Evolutionary conservation across 768 basidiomycete species (phyloP).

Genomic region (Kwoniella botswanensis): DNA sequence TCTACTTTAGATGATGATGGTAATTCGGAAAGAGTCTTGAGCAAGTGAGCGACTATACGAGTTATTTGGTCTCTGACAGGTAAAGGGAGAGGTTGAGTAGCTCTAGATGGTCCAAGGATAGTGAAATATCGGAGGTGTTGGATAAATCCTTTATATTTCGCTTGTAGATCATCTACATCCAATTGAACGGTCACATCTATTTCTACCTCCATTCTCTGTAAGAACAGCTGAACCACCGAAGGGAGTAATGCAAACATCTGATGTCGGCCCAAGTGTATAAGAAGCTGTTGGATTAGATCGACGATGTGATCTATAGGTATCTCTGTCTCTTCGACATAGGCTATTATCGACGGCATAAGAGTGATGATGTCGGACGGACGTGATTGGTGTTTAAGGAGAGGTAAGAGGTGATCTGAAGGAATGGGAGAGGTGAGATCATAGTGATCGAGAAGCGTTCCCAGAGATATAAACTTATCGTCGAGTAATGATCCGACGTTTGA

Average conservation of each 20-base stretch:
- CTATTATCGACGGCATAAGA: slow-evolving; percentile 20
- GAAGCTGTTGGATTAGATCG: not conserved
- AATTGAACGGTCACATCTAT: not conserved
- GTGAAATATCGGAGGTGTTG: slow-evolving; percentile 11
- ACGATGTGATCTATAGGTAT: not conserved
- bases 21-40: slow-evolving; percentile 4
- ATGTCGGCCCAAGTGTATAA: slow-evolving; percentile 21
- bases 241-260: slow-evolving; percentile 26
- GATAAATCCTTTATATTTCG: slow-evolving; percentile 15
- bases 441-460: not conserved
- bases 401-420: not conserved
- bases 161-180: not conserved
- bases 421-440: slow-evolving; percentile 3
- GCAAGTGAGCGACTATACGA: slow-evolving; percentile 2
- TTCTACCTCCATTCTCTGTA: not conserved
- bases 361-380: slow-evolving; percentile 10
- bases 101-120: not conserved
- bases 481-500: not conserved
- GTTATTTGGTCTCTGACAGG: slow-evolving; percentile 11
- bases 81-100: slow-evolving; percentile 11
- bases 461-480: not conserved
- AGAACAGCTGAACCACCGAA: slow-evolving; percentile 14
- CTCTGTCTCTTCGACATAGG: not conserved
- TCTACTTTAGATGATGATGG: slow-evolving; percentile 17
- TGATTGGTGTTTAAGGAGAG: slow-evolving; percentile 12